Percentiles rank a stretch among this genome's conserved stretches.
phyloP scores from a whole-genome alignment of 768 basidiomycete genomes.

The Russula sp. region DNA sequence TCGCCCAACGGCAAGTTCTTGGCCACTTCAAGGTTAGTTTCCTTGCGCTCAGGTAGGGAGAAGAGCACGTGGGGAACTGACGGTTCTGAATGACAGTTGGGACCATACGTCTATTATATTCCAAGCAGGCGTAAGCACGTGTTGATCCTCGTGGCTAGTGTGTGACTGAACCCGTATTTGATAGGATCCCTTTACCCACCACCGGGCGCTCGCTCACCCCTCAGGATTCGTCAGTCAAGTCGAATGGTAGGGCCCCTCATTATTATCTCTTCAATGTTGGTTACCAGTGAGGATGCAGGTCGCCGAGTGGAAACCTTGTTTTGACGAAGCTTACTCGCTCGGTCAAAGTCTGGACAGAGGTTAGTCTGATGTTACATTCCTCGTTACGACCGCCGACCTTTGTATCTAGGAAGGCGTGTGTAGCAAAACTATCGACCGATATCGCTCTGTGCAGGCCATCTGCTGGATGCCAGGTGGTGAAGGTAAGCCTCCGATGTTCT shows the following conservation, averaged over 20 bases:
- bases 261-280: not conserved
- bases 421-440: constrained; percentile 58
- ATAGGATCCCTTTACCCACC: constrained; percentile 56
- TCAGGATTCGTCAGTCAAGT: constrained; percentile 76
- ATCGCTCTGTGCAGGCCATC: constrained; percentile 55
- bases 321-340: constrained; percentile 63
- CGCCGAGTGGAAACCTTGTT: constrained; percentile 58
- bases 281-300: constrained; percentile 42
- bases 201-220: constrained; percentile 63
- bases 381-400: constrained; percentile 12
- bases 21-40: constrained; percentile 61
- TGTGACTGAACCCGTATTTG: constrained; percentile 10
- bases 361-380: constrained; percentile 34
- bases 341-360: constrained; percentile 73
- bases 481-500: constrained; percentile 40
- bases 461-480: constrained; percentile 66
- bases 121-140: constrained; percentile 52
- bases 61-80: constrained; percentile 9
- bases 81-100: constrained; percentile 46
- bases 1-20: constrained; percentile 71
- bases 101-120: constrained; percentile 68
- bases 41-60: constrained; percentile 3
- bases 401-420: constrained; percentile 61
- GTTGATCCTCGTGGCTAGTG: constrained; percentile 1
- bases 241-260: constrained; percentile 50